Conservation (phyloP, 306 rosid species). For the Cercis canadensis region DNA sequence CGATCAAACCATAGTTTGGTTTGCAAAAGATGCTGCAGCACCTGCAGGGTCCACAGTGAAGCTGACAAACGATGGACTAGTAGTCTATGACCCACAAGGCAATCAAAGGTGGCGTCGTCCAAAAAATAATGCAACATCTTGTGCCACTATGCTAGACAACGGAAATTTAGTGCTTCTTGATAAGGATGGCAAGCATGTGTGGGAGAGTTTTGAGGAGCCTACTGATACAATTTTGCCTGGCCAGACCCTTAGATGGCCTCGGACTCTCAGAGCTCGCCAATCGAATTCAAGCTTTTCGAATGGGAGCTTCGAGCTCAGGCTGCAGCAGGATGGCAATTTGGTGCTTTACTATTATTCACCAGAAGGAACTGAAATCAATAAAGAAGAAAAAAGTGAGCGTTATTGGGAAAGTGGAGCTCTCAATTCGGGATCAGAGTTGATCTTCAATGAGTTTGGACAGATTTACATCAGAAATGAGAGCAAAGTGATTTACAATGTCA, state of each 20-base stretch:
- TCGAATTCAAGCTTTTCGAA: constrained; percentile 19
- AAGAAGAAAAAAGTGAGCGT: neutral
- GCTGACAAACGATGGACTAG: constrained; percentile 17
- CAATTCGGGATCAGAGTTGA: neutral
- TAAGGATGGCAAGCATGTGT: neutral
- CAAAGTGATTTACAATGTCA: neutral
- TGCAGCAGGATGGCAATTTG: constrained; percentile 18
- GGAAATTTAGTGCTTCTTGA: constrained; percentile 35
- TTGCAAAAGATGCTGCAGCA: constrained; percentile 37
- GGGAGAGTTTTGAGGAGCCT: constrained; percentile 46
- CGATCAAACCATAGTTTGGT: constrained; percentile 38
- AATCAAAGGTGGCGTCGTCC: constrained; percentile 15
- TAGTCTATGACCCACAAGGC: constrained; percentile 5
- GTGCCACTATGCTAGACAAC: constrained; percentile 28
- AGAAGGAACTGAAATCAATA: neutral
- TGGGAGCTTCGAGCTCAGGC: constrained; percentile 39
- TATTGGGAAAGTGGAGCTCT: constrained; percentile 30
- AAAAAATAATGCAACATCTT: neutral
- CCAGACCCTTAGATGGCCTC: constrained; percentile 28
- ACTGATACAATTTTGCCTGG: constrained; percentile 43
- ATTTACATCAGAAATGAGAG: constrained; percentile 23
- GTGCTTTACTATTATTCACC: constrained; percentile 18
- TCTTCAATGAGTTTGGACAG: constrained; percentile 38
- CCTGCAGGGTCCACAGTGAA: constrained; percentile 29
- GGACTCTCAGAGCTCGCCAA: constrained; percentile 9